A percentile compares a stretch with the other conserved stretches of the same genome.
These are phyloP conservation scores for Xerocomellus chrysenteron DNA, from an alignment of 768 basidiomycete genomes.

Conservation along the genomic window DNA sequence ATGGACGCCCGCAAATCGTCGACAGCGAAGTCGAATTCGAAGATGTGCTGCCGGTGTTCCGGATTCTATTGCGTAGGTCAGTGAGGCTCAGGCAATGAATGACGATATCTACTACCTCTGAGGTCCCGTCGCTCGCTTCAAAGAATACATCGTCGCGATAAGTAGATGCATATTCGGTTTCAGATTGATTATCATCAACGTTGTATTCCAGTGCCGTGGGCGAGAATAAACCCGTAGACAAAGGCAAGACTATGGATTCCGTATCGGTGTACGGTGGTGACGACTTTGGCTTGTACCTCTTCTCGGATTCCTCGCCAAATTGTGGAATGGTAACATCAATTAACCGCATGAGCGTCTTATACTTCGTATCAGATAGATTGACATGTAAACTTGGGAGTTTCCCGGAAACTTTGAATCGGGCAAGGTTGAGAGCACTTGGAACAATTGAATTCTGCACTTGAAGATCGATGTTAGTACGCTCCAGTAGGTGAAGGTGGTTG, in stretches of 20 bases:
- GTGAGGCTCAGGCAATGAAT: background rate
- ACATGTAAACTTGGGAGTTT: conserved; percentile 83
- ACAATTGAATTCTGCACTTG: conserved; percentile 92
- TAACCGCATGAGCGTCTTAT: conserved; percentile 88
- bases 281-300: conserved; percentile 17
- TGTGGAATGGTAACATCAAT: conserved; percentile 89
- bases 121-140: conserved; percentile 63
- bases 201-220: conserved; percentile 63
- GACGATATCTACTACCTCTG: conserved; percentile 42
- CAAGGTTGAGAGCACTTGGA: conserved; percentile 73
- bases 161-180: conserved; percentile 38
- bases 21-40: conserved; percentile 87
- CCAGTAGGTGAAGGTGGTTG: conserved; percentile 80
- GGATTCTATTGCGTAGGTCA: conserved; percentile 24
- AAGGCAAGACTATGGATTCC: conserved; percentile 43
- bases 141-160: conserved; percentile 62
- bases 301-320: conserved; percentile 52
- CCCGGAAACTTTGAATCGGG: conserved; percentile 89
- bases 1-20: conserved; percentile 78
- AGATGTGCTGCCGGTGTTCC: conserved; percentile 54
- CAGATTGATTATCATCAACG: conserved; percentile 57
- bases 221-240: conserved; percentile 57
- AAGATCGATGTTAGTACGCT: conserved; percentile 88
- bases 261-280: conserved; percentile 23
- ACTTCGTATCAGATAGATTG: conserved; percentile 89